phyloP scores from a whole-genome alignment of 805 yeast species.

The Tetrapisispora fleetii region DNA sequence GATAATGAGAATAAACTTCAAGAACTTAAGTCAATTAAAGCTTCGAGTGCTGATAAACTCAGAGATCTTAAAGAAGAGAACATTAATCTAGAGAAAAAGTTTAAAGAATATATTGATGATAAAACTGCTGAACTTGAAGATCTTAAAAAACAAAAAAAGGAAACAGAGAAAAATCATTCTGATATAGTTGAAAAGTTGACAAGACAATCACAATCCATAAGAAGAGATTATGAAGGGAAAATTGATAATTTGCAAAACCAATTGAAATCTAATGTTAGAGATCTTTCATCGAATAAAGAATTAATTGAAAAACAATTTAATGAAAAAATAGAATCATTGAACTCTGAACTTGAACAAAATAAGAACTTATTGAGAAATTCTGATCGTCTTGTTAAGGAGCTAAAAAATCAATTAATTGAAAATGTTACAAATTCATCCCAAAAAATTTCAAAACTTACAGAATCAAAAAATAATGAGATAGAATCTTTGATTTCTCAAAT shows the following conservation, averaged over 20 bases:
- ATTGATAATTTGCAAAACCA: background rate
- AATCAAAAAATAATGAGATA: constrained; percentile 13
- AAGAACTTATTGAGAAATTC: background rate
- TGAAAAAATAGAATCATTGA: background rate
- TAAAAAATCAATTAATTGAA: constrained; percentile 15
- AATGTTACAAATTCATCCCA: constrained; percentile 15
- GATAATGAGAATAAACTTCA: background rate
- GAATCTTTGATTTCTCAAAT: constrained; percentile 5
- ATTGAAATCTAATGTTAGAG: background rate
- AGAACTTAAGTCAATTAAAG: background rate
- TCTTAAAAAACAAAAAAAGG: background rate
- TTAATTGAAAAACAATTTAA: background rate
- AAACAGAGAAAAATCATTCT: background rate
- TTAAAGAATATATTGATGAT: background rate
- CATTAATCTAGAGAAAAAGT: background rate
- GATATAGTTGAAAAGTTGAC: background rate
- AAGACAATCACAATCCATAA: background rate
- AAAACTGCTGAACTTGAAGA: background rate
- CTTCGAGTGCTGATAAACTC: background rate
- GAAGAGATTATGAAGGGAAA: background rate
- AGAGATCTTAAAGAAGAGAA: background rate
- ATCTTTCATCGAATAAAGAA: background rate
- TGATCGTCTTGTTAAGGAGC: constrained; percentile 2
- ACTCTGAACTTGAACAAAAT: background rate
- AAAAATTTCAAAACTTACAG: constrained; percentile 10